Percentiles rank a stretch among this genome's conserved stretches.
phyloP scores from a whole-genome alignment of 139 green algal genomes.

The Coelastrella sp. region DNA sequence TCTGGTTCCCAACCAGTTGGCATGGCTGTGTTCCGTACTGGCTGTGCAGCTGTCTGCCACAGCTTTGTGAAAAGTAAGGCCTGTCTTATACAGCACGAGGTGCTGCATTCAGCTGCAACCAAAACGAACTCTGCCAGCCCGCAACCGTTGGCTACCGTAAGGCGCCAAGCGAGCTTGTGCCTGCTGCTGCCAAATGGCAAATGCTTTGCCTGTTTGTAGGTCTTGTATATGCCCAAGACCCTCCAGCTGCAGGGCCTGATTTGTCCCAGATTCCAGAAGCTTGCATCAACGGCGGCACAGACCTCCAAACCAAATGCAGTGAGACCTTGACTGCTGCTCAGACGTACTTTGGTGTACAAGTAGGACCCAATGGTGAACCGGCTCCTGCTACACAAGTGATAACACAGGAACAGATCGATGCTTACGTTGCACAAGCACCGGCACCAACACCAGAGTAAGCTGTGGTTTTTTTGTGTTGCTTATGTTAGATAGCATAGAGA shows the following conservation, averaged over 20 bases:
- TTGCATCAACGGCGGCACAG: conserved; percentile 15
- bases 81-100: too few species aligned
- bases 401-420: conserved; percentile 20
- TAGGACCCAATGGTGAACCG: not conserved
- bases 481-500: not conserved
- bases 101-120: too few species aligned
- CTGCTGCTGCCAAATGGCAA: not conserved
- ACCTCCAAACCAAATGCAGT: not conserved
- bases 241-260: not conserved
- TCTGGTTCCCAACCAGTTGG: too few species aligned
- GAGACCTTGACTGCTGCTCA: conserved; percentile 27
- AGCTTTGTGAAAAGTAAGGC: too few species aligned
- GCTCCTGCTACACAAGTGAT: not conserved
- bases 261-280: not conserved
- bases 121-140: too few species aligned
- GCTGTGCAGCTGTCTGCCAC: too few species aligned
- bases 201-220: not conserved
- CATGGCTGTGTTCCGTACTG: too few species aligned
- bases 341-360: conserved; percentile 4
- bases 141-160: too few species aligned
- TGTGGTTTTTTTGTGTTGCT: not conserved
- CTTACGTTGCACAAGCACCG: not conserved
- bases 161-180: too few species aligned
- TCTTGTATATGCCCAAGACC: not conserved
- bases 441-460: conserved; percentile 20